phyloP scores from a whole-genome alignment of 257 asterid genomes.

The Penstemon barbatus region DNA sequence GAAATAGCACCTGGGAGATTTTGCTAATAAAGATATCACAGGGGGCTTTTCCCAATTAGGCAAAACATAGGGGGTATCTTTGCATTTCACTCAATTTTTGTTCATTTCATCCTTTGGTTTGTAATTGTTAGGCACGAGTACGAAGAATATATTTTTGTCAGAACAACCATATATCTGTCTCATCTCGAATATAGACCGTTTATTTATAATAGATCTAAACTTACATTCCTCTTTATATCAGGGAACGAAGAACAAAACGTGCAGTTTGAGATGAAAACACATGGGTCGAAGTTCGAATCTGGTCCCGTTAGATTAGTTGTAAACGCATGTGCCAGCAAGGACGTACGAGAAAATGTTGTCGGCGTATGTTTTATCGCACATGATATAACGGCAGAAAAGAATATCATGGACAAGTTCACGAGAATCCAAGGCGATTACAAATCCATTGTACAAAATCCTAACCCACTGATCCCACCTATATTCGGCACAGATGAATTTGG shows the following conservation, averaged over 20 bases:
- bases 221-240: slow-evolving; percentile 27
- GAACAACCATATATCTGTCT: too few species aligned
- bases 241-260: slow-evolving; percentile 84
- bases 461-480: slow-evolving; percentile 89
- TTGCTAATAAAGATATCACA: too few species aligned
- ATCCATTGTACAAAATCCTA: slow-evolving; percentile 85
- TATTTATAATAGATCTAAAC: background rate
- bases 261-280: slow-evolving; percentile 82
- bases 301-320: slow-evolving; percentile 80
- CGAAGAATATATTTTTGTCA: too few species aligned
- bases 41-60: too few species aligned
- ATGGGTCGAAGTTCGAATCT: slow-evolving; percentile 51
- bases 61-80: too few species aligned
- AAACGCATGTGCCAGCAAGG: slow-evolving; percentile 94
- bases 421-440: slow-evolving; percentile 88
- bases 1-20: too few species aligned
- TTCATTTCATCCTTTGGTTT: too few species aligned
- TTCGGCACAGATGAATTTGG: slow-evolving; percentile 92
- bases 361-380: slow-evolving; percentile 97
- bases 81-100: too few species aligned
- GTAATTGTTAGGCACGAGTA: too few species aligned
- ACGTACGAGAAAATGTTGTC: slow-evolving; percentile 69
- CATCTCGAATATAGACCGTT: background rate
- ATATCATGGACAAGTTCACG: slow-evolving; percentile 90
- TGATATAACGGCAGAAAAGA: slow-evolving; percentile 85